Percentiles rank a stretch among this genome's conserved stretches.
These are phyloP conservation scores for Alternaria panax DNA, from an alignment of 2,329 filamentous ascomycete genomes.

Conservation along the genomic window DNA sequence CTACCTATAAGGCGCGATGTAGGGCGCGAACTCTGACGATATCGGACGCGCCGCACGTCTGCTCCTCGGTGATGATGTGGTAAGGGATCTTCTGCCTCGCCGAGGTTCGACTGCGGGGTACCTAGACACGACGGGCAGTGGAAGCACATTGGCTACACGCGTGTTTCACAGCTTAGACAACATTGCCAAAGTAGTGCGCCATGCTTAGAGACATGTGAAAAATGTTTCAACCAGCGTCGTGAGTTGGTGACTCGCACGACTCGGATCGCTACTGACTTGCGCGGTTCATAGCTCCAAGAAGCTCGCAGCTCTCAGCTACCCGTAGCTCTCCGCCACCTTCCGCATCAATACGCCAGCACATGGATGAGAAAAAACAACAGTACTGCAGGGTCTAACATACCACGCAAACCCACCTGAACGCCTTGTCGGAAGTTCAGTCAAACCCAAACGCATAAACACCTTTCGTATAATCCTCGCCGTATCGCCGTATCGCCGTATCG, in stretches of 20 bases:
- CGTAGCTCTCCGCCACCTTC: conserved; percentile 8
- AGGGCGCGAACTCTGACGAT: conserved; percentile 20
- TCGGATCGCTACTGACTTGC: not conserved
- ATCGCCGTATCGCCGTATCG: conserved; percentile 9
- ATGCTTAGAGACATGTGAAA: not conserved
- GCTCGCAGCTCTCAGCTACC: not conserved
- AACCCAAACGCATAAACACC: conserved; percentile 13
- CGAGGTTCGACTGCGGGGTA: conserved; percentile 37
- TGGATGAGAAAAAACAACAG: not conserved
- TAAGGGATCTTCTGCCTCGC: conserved; percentile 30
- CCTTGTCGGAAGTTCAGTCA: conserved; percentile 9
- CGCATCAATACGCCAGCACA: not conserved
- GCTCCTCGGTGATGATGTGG: conserved; percentile 17
- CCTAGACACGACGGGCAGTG: conserved; percentile 6
- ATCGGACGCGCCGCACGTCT: conserved; percentile 9
- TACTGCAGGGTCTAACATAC: conserved; percentile 6
- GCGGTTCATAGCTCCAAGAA: not conserved
- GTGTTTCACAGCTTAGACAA: not conserved
- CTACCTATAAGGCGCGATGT: conserved; percentile 14
- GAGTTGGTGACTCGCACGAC: not conserved
- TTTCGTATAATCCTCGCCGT: conserved; percentile 4
- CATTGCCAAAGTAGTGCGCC: not conserved
- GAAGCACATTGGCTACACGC: conserved; percentile 18
- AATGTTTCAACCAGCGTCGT: not conserved
- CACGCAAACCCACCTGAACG: conserved; percentile 5